Evolutionary conservation across 2,329 filamentous ascomycete species (phyloP), one percentile per base, ranked within the genome.

Genomic region (Sporothrix protearum): DNA sequence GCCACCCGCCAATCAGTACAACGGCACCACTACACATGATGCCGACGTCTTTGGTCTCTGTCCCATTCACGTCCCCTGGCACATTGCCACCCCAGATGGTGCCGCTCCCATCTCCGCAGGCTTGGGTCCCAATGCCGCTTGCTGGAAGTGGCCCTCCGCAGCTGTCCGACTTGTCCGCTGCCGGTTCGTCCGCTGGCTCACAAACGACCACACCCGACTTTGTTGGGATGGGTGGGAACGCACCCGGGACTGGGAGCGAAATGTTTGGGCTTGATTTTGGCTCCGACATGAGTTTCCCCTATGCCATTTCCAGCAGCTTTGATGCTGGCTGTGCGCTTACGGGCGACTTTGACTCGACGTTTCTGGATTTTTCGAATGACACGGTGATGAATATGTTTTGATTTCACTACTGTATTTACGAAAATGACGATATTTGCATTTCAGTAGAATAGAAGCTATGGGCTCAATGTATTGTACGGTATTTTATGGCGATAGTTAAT

Each of bases 371-470:
- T 36, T 47, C 55, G 3, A 47, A 30, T 7, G 55, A 71, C 12
- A 69, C 66, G 6, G 36, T 64, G 0, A 64, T 71, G 66, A 69
- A 55, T 25, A 36, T 64, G 33, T 69, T 69, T 68, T 71, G 30
- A 68, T 33, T n/a, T n/a, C 7, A n/a, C n/a, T 45, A 42, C 39
- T n/a, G 9, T 42, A 42, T 12, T 28, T 10, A 33, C 1, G 1
- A 4, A 22, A 9, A n/a, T n/a, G n/a, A n/a, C n/a, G n/a, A n/a
- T n/a, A n/a, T n/a, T n/a, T n/a, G n/a, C n/a, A n/a, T n/a, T n/a
- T n/a, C n/a, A n/a, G n/a, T n/a, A n/a, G n/a, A n/a, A n/a, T n/a
- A n/a, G n/a, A n/a, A n/a, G n/a, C n/a, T n/a, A n/a, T n/a, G n/a
- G n/a, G n/a, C n/a, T n/a, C n/a, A n/a, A n/a, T n/a, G n/a, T n/a